Base-by-base conservation (phyloP, 1,284 basidiomycete genomes). In the Apiotrichum porosum region DNA sequence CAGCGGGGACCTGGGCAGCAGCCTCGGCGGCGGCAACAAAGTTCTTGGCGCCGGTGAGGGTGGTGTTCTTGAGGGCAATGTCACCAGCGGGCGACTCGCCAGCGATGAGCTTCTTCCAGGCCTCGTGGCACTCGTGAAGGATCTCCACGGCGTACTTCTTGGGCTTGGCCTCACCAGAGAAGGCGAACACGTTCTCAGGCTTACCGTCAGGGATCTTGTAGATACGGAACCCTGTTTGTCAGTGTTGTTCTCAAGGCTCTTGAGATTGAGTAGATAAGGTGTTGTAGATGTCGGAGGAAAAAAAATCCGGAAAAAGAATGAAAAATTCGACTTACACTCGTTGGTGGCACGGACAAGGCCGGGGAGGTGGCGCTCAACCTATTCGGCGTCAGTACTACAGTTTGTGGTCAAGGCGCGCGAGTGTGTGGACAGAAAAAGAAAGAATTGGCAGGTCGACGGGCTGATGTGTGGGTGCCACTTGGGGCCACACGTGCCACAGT, bases 141-240 rank as follows among this genome's bases (percentile, higher is more conserved):
- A 98, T 93, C 77, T 97, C 94, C 44, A 87, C 90, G 43, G 95
- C 95, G 75, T 97, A 99, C 75, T 93, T 93, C 81, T 93, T 94
- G 82, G 95, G 95, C 81, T 98, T 99, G 61, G 94, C 94, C 79
- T 99, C 95, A 51, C 95, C 95, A 47, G 90, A 94, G 83, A 99
- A 99, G 24, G 95, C 95, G 66, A 99, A 99, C 65, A 88, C 85
- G 79, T 97, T 97, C 78, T 97, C 93, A 64, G 90, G 88, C 85
- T 98, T 98, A 68, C 93, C 94, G 73, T 99, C 94, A 72, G 94
- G 81, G 72, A 80, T 80, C 66, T 97, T 97, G 87, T 97, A 97
- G 78, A 97, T 97, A 71, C 88, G 86, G 49, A 65, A 87, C 87
- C 87, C 81, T 9, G n/a, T n/a, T n/a, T n/a, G 19, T 19, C 6